Evolutionary conservation across 1,284 basidiomycete species (phyloP).

Genomic region (Sutorius eximius): DNA sequence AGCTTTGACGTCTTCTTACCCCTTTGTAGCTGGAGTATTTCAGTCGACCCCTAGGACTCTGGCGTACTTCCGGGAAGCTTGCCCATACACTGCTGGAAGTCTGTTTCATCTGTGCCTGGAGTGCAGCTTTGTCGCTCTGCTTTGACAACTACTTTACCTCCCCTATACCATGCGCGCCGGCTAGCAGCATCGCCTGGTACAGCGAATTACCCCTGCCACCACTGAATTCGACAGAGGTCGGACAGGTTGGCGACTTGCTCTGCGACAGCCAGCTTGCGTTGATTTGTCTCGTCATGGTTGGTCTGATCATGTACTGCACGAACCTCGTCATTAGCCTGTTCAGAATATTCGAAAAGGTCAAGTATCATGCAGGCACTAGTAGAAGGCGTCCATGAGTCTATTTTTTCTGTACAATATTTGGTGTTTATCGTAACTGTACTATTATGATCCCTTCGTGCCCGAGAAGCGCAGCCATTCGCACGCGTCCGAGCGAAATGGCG

Average conservation of each 20-base stretch:
- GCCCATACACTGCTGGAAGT: constrained; percentile 81
- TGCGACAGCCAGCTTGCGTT: constrained; percentile 73
- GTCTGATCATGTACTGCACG: constrained; percentile 74
- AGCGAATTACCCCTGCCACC: constrained; percentile 54
- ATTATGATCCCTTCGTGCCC: neutral
- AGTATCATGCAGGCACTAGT: constrained; percentile 46
- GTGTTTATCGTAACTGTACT: neutral
- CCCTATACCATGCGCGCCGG: constrained; percentile 69
- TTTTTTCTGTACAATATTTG: constrained; percentile 1
- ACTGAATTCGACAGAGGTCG: constrained; percentile 42
- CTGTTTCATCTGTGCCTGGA: constrained; percentile 90
- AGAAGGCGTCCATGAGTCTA: constrained; percentile 17
- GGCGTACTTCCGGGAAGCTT: constrained; percentile 82
- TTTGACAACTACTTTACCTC: constrained; percentile 94
- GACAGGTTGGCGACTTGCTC: constrained; percentile 49
- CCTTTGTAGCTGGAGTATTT: constrained; percentile 80
- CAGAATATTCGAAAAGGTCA: constrained; percentile 86
- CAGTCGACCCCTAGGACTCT: constrained; percentile 85
- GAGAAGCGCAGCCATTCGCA: constrained; percentile 8
- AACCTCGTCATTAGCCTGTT: constrained; percentile 85
- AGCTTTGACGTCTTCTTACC: constrained; percentile 9
- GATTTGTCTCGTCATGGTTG: constrained; percentile 73
- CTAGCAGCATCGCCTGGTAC: constrained; percentile 67
- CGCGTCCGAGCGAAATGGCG: neutral
- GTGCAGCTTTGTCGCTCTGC: constrained; percentile 81